Evolutionary conservation across 176 grass and related monocot genomes (phyloP).

Genomic region (Tillandsia leiboldiana): DNA sequence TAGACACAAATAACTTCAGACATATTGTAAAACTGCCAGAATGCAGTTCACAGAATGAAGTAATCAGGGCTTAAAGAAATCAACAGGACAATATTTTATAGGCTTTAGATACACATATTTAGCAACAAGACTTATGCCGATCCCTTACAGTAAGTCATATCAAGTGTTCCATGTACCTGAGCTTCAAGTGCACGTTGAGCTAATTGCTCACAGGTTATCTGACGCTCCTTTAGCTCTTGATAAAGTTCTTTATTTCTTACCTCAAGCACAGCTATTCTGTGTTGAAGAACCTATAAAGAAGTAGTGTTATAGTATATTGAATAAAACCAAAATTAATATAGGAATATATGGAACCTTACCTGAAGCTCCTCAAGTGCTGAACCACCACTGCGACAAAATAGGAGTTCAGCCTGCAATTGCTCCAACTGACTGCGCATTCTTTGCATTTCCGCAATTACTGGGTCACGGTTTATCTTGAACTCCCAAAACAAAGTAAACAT

Average conservation of each 20-base stretch:
- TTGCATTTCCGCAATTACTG: conserved; percentile 75
- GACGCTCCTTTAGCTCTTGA: conserved; percentile 57
- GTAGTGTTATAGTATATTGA: not conserved
- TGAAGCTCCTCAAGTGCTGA: conserved; percentile 87
- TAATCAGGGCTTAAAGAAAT: too few species aligned
- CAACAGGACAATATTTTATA: too few species aligned
- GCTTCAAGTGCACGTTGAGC: conserved; percentile 40
- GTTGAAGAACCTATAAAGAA: conserved; percentile 59
- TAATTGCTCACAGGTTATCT: conserved; percentile 47
- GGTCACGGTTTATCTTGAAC: conserved; percentile 81
- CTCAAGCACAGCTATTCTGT: conserved; percentile 73
- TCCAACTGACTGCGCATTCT: conserved; percentile 76
- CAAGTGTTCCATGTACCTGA: conserved; percentile 43
- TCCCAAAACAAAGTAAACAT: not conserved
- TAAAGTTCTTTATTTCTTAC: conserved; percentile 64
- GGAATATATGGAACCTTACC: conserved; percentile 24
- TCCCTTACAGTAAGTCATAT: not conserved
- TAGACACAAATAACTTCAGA: too few species aligned
- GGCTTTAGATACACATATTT: too few species aligned
- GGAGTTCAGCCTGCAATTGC: conserved; percentile 62
- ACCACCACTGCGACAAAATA: conserved; percentile 67
- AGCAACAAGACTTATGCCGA: too few species aligned
- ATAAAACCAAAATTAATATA: not conserved
- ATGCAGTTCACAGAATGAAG: too few species aligned
- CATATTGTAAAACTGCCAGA: too few species aligned